Conservation (phyloP, 1,284 basidiomycete genomes). For the Pseudozyma sp. region DNA sequence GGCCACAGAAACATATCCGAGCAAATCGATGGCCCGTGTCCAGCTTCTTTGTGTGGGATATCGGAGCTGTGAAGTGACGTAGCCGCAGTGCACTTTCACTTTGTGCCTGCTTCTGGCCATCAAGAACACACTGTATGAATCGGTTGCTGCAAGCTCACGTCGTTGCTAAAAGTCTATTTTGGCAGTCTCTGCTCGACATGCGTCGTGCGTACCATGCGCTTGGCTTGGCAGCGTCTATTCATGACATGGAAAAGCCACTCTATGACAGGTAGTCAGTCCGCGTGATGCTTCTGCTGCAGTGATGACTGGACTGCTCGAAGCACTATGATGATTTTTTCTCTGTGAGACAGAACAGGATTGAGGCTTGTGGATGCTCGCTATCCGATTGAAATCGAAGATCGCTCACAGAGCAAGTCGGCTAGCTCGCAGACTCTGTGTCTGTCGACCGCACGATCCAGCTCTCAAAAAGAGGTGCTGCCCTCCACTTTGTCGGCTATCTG, state of each 20-base stretch:
- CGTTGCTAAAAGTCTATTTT: not conserved
- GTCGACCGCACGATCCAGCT: conserved; percentile 14
- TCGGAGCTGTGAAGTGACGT: conserved; percentile 35
- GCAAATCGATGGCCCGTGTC: conserved; percentile 21
- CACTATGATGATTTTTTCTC: conserved; percentile 6
- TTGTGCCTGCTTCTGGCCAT: not conserved
- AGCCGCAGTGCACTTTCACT: not conserved
- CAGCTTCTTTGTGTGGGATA: conserved; percentile 13
- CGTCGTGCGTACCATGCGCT: not conserved
- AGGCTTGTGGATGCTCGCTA: conserved; percentile 2
- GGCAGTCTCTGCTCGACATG: not conserved
- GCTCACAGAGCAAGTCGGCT: not conserved
- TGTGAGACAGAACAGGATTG: not conserved
- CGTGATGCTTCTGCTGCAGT: conserved; percentile 8
- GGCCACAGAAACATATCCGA: not conserved
- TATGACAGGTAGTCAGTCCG: not conserved
- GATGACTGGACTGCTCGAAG: conserved; percentile 6
- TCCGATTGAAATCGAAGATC: conserved; percentile 17
- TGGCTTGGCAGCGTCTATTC: conserved; percentile 1
- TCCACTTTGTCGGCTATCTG: conserved; percentile 8
- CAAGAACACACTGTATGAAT: not conserved
- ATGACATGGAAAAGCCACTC: not conserved
- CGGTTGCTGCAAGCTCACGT: conserved; percentile 5
- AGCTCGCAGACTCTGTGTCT: not conserved
- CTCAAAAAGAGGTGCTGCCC: not conserved